Evolutionary conservation across 768 basidiomycete genomes (phyloP).

Genomic region (Amanita jacksonii): DNA sequence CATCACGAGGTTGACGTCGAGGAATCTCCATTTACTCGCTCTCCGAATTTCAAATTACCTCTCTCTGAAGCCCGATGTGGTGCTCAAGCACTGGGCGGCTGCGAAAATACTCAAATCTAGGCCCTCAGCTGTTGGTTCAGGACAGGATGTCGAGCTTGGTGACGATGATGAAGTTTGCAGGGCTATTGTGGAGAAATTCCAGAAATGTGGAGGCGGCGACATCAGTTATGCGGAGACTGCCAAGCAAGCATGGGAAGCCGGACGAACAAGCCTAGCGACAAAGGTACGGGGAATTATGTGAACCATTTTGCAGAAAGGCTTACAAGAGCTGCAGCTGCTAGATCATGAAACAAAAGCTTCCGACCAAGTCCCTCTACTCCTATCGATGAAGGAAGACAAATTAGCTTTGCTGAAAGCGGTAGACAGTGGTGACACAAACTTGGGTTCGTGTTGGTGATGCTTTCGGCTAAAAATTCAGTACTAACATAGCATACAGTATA

Average conservation of each 20-base stretch:
- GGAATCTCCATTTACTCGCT: constrained; percentile 87
- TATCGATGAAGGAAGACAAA: constrained; percentile 91
- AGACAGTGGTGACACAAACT: constrained; percentile 91
- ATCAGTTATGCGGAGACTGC: constrained; percentile 96
- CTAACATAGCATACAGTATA: constrained; percentile 59
- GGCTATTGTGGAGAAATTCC: constrained; percentile 85
- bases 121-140: constrained; percentile 42
- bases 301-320: background rate
- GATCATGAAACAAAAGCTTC: constrained; percentile 84
- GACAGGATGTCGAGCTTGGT: constrained; percentile 42
- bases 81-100: constrained; percentile 93
- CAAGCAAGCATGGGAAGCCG: constrained; percentile 85
- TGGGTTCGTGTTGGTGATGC: constrained; percentile 43
- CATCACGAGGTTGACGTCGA: constrained; percentile 72
- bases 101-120: constrained; percentile 79
- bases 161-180: constrained; percentile 75
- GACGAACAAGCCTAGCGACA: constrained; percentile 70
- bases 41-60: constrained; percentile 84
- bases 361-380: constrained; percentile 87
- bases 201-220: constrained; percentile 63
- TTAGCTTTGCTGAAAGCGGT: constrained; percentile 84
- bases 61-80: constrained; percentile 72
- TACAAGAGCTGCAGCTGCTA: constrained; percentile 46
- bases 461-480: background rate
- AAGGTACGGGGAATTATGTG: constrained; percentile 40